Evolutionary conservation across 352 stramenopile species (phyloP), one percentile per base, ranked within the genome.

Genomic region (Phytophthora hibernalis): DNA sequence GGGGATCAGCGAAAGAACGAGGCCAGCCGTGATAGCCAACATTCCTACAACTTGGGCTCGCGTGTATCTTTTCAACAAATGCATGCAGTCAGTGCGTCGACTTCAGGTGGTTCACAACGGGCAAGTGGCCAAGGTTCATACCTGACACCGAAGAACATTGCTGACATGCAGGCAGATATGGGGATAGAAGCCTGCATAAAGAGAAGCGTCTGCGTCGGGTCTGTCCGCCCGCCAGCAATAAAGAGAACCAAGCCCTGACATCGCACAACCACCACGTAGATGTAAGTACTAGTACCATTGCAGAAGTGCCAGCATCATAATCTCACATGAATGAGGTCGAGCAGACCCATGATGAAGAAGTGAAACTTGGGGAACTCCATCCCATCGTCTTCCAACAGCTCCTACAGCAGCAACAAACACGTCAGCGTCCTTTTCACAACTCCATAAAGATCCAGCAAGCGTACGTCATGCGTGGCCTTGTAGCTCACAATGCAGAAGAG

Each of bases 401-500:
- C 84, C 87, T 96, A 63, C 22, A 63, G 30, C n/a, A 43, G 24
- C 15, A 48, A 44, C 5, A 50, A 56, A 50, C 40, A 44, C 22
- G 22, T 63, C 18, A 65, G 22, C 1, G 21, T 16, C 24, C 38
- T 30, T 16, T 50, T 5, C 20, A 56, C 13, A 59, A 15, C 13
- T 43, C 1, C 54, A 57, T 10, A 18, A 26, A 50, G 18, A 55
- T 13, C 21, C 42, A 62, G 1, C 26, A 18, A 28, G 62, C 78
- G 38, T 65, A 94, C 88, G 33, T 89, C 77, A 56, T 91, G 89
- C 3, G 89, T 79, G 7, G 86, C 88, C 42, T 90, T 91, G 74
- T 95, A 94, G 35, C 87, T 89, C n/a, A 91, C 80, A 51, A 95
- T 87, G 61, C 83, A 93, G 56, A 96, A 96, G 60, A 95, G 74